These are phyloP conservation scores for Lasiodiplodia hormozganensis DNA, from an alignment of 2,329 filamentous ascomycete species.

Conservation along the genomic window DNA sequence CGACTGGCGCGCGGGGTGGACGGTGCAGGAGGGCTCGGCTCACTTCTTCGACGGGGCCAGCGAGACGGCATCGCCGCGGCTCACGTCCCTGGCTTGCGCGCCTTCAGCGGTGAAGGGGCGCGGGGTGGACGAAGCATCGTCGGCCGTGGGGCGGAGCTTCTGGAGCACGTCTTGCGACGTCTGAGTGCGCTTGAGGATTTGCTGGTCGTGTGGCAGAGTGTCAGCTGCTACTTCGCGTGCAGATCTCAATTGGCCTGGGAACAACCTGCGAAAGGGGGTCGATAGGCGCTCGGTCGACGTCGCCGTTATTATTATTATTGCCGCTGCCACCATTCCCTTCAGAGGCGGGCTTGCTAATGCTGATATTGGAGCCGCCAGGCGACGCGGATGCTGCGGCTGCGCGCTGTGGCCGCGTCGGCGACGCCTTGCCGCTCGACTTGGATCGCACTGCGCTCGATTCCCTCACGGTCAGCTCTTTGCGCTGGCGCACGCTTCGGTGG, in stretches of 20 bases:
- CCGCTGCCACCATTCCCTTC: neutral
- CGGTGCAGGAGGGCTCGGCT: slow-evolving; percentile 33
- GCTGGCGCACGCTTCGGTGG: neutral
- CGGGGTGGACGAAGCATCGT: slow-evolving; percentile 39
- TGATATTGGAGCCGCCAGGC: neutral
- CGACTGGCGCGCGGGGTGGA: slow-evolving; percentile 11
- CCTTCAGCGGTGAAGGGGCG: slow-evolving; percentile 57
- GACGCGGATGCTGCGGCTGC: slow-evolving; percentile 10
- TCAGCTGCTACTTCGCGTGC: slow-evolving; percentile 6
- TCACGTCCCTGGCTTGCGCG: slow-evolving; percentile 41
- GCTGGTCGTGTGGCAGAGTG: slow-evolving; percentile 42
- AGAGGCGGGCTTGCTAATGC: slow-evolving; percentile 36
- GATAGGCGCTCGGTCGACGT: slow-evolving; percentile 54
- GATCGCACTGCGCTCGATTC: slow-evolving; percentile 16
- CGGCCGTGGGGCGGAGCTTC: slow-evolving; percentile 60
- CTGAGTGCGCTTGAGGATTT: slow-evolving; percentile 70
- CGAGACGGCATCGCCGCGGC: slow-evolving; percentile 19
- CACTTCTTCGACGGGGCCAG: slow-evolving; percentile 38
- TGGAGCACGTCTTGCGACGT: slow-evolving; percentile 66
- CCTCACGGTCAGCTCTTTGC: slow-evolving; percentile 2
- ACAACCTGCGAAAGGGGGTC: slow-evolving; percentile 73
- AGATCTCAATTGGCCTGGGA: slow-evolving; percentile 19
- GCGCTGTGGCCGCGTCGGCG: slow-evolving; percentile 6
- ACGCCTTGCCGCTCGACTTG: slow-evolving; percentile 25
- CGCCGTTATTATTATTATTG: neutral